Base-by-base conservation (phyloP, 2,329 filamentous ascomycete genomes). In the Hypoxylon sp. region DNA sequence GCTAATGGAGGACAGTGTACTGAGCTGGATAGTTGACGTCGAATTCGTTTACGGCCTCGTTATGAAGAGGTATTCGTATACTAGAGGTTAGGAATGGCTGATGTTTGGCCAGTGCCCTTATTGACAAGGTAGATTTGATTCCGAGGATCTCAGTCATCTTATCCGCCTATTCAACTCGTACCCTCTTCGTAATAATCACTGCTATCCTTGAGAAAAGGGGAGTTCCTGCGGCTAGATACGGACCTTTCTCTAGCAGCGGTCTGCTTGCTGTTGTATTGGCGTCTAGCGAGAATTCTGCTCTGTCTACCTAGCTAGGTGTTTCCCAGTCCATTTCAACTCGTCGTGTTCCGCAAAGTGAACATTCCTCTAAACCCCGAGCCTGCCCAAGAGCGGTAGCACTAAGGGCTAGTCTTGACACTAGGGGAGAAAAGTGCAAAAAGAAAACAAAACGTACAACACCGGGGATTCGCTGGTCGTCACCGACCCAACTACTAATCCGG, bases 371-470 rank as follows among this genome's bases (percentile, higher is more conserved):
- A 7, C 37, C 37, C 37, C 16, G 2, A 4, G 16, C 7, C 5
- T 21, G 16, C 8, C 16, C 7, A 41, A 11, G 8, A 41, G 37
- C n/a, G 7, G 2, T 7, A 3, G 37, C 43, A 47, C 46, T 50
- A 50, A 50, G n/a, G 21, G 16, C 46, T 50, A 30, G 46, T 6
- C 16, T 4, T 16, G 8, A 27, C 21, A 16, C 43, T 47, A 47
- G 43, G 7, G 23, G 14, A 16, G 43, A n/a, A 2, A 29, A 51
- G 19, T 5, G 12, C 16, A 19, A 32, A 53, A 61, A 48, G 12
- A 6, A 27, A 27, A 27, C 16, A 32, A 45, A 54, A 61, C 57
- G 57, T 61, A 61, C 57, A 61, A 61, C 57, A 61, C 50, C 50
- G 25, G 50, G 57, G 27, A 61, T 61, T 61, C 37, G 16, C 37